These are phyloP conservation scores for Aspergillus ustus DNA, from an alignment of 2,329 filamentous ascomycete genomes.

Conservation along the genomic window DNA sequence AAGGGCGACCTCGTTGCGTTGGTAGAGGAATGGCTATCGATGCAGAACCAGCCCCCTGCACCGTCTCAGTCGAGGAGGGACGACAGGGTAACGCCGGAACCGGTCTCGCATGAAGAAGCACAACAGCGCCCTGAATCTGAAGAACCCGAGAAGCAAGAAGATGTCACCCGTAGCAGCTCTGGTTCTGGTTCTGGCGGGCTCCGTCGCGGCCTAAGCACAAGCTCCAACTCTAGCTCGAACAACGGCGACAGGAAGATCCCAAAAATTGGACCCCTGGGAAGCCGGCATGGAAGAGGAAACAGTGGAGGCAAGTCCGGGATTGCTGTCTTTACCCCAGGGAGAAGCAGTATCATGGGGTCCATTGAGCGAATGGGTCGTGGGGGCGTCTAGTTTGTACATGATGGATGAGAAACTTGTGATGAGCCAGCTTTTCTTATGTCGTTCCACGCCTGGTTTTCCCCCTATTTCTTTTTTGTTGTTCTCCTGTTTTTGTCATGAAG, in stretches of 20 bases:
- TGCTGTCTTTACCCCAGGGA: slow-evolving; percentile 46
- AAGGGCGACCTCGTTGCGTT: slow-evolving; percentile 54
- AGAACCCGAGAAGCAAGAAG: slow-evolving; percentile 26
- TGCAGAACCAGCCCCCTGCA: slow-evolving; percentile 32
- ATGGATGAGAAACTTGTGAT: background rate
- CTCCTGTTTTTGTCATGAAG: background rate
- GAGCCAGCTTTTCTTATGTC: background rate
- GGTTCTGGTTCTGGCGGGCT: slow-evolving; percentile 36
- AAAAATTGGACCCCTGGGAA: slow-evolving; percentile 35
- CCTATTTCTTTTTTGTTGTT: background rate
- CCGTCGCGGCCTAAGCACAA: slow-evolving; percentile 34
- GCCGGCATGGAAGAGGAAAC: slow-evolving; percentile 38
- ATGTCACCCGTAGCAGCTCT: slow-evolving; percentile 30
- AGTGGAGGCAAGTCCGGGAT: slow-evolving; percentile 44
- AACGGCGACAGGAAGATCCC: slow-evolving; percentile 35
- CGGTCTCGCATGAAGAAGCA: slow-evolving; percentile 3
- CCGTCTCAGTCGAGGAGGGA: slow-evolving; percentile 17
- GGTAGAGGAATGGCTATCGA: slow-evolving; percentile 52
- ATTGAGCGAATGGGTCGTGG: slow-evolving; percentile 83
- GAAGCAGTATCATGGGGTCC: slow-evolving; percentile 79
- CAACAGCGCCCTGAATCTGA: slow-evolving; percentile 22
- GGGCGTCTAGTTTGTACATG: slow-evolving; percentile 23
- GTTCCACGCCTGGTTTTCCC: background rate
- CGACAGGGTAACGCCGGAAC: slow-evolving; percentile 19
- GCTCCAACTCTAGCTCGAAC: slow-evolving; percentile 24